phyloP scores from a whole-genome alignment of 2,329 filamentous ascomycete species.

The Fusarium setosum region DNA sequence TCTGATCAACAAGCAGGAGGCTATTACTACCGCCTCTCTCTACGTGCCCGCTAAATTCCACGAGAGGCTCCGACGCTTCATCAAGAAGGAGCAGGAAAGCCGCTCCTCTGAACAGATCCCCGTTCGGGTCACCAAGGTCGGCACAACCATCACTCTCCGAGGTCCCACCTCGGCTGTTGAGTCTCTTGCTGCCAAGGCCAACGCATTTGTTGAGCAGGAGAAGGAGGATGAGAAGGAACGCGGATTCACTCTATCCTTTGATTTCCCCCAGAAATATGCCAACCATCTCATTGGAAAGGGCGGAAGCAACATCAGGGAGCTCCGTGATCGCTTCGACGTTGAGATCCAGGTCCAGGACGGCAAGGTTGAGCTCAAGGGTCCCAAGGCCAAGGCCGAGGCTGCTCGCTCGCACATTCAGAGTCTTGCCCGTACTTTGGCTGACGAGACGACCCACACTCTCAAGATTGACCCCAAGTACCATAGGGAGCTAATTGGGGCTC shows the following conservation, averaged over 20 bases:
- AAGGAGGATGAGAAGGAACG: slow-evolving; percentile 94
- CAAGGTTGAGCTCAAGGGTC: slow-evolving; percentile 94
- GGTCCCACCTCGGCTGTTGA: slow-evolving; percentile 81
- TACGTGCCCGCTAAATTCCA: slow-evolving; percentile 74
- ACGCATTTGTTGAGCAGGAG: slow-evolving; percentile 85
- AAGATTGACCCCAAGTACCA: slow-evolving; percentile 96
- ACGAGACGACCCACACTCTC: slow-evolving; percentile 87
- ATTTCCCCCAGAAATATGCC: slow-evolving; percentile 94
- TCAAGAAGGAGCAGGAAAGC: slow-evolving; percentile 71
- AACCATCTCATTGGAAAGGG: slow-evolving; percentile 83
- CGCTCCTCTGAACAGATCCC: slow-evolving; percentile 69
- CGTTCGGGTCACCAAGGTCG: slow-evolving; percentile 67
- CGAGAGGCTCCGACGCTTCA: slow-evolving; percentile 71
- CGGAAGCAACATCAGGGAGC: slow-evolving; percentile 73
- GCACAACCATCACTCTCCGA: slow-evolving; percentile 76
- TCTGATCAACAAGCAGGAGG: slow-evolving; percentile 69
- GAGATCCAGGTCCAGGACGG: slow-evolving; percentile 92
- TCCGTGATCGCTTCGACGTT: slow-evolving; percentile 75
- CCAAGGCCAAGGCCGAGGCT: slow-evolving; percentile 91
- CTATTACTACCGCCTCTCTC: slow-evolving; percentile 60
- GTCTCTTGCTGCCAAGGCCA: slow-evolving; percentile 77
- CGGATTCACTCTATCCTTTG: slow-evolving; percentile 85
- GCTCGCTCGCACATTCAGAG: slow-evolving; percentile 85
- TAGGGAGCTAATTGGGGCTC: slow-evolving; percentile 89
- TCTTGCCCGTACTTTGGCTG: slow-evolving; percentile 85